Evolutionary conservation across 148 eudicot species (phyloP).

Genomic region (Tetragonia tetragonoides): DNA sequence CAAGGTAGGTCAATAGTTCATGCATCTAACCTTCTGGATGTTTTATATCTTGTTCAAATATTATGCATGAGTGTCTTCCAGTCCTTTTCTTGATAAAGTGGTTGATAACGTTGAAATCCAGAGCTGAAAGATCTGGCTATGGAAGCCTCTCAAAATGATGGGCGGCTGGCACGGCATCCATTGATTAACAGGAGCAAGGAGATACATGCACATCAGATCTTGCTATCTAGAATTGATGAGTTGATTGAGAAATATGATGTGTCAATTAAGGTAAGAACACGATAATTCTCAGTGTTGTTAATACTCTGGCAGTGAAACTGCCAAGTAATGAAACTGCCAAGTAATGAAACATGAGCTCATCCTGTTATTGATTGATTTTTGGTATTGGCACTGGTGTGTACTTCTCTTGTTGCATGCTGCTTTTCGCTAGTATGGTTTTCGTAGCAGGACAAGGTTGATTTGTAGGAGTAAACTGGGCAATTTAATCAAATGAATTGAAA

Average conservation of each 20-base stretch:
- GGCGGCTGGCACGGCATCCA: conserved; percentile 75
- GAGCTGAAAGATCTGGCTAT: conserved; percentile 55
- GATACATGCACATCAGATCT: conserved; percentile 63
- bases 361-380: not conserved
- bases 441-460: not conserved
- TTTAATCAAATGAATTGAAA: not conserved
- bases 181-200: conserved; percentile 49
- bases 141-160: conserved; percentile 64
- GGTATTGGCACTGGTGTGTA: not conserved
- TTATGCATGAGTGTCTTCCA: not conserved
- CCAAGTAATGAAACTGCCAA: not conserved
- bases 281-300: not conserved
- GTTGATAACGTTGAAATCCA: conserved; percentile 26
- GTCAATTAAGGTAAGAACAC: conserved; percentile 41
- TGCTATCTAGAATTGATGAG: conserved; percentile 41
- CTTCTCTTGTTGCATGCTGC: not conserved
- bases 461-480: not conserved
- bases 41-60: not conserved
- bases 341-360: not conserved
- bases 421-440: not conserved
- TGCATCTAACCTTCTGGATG: not conserved
- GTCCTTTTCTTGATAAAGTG: conserved; percentile 9
- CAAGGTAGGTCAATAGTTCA: conserved; percentile 41
- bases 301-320: not conserved
- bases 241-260: conserved; percentile 41